A percentile compares a stretch with the other conserved stretches of the same genome.
phyloP scores from a whole-genome alignment of 2,329 filamentous ascomycete species.

The Ascochyta fabae region DNA sequence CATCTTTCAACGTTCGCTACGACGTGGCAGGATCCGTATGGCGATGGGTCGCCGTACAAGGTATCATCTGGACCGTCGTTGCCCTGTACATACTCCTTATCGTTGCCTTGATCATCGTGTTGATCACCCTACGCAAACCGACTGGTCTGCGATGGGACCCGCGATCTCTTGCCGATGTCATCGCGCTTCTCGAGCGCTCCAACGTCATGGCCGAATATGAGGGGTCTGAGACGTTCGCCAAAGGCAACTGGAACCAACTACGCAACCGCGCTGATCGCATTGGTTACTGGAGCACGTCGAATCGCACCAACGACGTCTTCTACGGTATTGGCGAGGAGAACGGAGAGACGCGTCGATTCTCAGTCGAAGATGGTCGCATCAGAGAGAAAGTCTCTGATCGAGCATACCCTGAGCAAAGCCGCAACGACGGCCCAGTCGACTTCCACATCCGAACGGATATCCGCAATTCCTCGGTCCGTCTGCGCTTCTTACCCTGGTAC shows the following conservation, averaged over 20 bases:
- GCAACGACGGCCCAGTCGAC: slow-evolving; percentile 42
- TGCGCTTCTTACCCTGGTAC: slow-evolving; percentile 78
- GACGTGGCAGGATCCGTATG: slow-evolving; percentile 67
- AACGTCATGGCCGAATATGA: slow-evolving; percentile 78
- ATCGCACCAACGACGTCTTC: slow-evolving; percentile 70
- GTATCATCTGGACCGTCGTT: slow-evolving; percentile 78
- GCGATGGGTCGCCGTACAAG: slow-evolving; percentile 81
- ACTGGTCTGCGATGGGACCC: slow-evolving; percentile 89
- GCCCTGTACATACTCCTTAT: slow-evolving; percentile 74
- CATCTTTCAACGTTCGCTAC: slow-evolving; percentile 72
- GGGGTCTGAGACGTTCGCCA: slow-evolving; percentile 67
- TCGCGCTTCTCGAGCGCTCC: slow-evolving; percentile 78
- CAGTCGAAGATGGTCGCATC: slow-evolving; percentile 56
- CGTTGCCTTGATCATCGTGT: slow-evolving; percentile 62
- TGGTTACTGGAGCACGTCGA: slow-evolving; percentile 83
- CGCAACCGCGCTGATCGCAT: slow-evolving; percentile 71
- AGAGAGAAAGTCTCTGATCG: slow-evolving; percentile 53
- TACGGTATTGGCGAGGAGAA: slow-evolving; percentile 77
- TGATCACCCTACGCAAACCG: slow-evolving; percentile 69
- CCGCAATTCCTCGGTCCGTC: slow-evolving; percentile 61
- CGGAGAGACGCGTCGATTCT: slow-evolving; percentile 58
- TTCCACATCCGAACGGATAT: slow-evolving; percentile 58
- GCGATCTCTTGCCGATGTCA: slow-evolving; percentile 78
- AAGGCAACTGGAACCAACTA: slow-evolving; percentile 60
- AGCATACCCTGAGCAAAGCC: slow-evolving; percentile 13